Evolutionary conservation across 108 stramenopile species (phyloP), one percentile per base, ranked within the genome.

Genomic region (Conticribra weissflogii): DNA sequence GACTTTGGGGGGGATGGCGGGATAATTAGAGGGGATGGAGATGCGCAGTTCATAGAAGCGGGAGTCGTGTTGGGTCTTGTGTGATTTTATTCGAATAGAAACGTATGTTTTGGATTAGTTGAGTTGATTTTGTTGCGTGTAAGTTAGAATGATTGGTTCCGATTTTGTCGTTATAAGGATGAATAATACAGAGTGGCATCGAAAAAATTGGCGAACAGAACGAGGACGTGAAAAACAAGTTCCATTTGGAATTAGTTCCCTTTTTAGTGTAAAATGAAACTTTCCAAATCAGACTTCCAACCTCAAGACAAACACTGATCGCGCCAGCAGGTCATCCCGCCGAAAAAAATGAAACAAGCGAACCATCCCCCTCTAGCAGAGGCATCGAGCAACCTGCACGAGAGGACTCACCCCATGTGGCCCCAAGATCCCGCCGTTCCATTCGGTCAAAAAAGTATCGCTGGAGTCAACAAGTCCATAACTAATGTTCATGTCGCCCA

Each of bases 391-490:
- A n/a, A n/a, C n/a, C n/a, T n/a, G n/a, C n/a, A n/a, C n/a, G n/a
- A n/a, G n/a, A n/a, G n/a, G 54, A 87, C 96, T 90, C 70, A 97
- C 97, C 67, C 93, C 93, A 34, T 83, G 89, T 31, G 97, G 96
- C 52, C 93, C 97, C 82, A 99, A 78, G 76, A 99, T 98, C 34
- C 95, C 90, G 27, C 95, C 98, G 66, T 97, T 95, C 98, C 98
- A 99, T 50, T 94, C 84, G 34, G 89, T 83, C 81, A 99, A 73
- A 74, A 99, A 97, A 17, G 94, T 97, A 83, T 99, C 98, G 27
- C 88, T 93, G 28, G 74, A 72, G 73, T 96, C 92, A n/a, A 94
- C 96, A 24, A 99, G 76, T 12, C 98, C 98, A 66, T 93, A 96
- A 34, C 87, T 87, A 32, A 98, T 94, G 83, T 85, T 88, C 95